Evolutionary conservation across 1,139 yeast genomes (phyloP), one percentile per base, ranked within the genome.

Genomic region (Scheffersomyces titani): DNA sequence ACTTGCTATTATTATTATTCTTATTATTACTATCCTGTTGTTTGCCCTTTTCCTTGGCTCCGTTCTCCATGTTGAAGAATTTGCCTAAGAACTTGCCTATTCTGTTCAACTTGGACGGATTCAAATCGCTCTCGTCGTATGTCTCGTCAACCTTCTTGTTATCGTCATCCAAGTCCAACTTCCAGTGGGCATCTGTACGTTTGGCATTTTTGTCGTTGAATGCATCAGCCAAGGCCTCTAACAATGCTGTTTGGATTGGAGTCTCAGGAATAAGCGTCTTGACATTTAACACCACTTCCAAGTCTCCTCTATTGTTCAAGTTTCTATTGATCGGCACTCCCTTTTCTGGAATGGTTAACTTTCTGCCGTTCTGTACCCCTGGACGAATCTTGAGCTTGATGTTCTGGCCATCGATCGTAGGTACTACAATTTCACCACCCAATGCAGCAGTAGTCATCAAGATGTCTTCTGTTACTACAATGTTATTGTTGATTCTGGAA

Each of bases 401-500:
- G 51, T 82, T 80, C 48, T 85, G 86, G 5, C 91, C 92, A 62
- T 88, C 92, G 45, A 94, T 83, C 0, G 98, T 93, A 47, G 98
- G 98, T 16, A 94, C 86, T 51, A 89, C 85, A 36, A 94, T 83
- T 54, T 86, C 87, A 45, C 99, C 99, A 57, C 99, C 99, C 52
- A 94, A 79, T 0, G 97, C 94, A 2, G 99, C 99, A 0, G 99
- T 94, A 1, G 99, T 94, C 87, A 92, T 90, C 52, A 96, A 89
- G 55, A 94, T 86, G 51, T 85, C 85, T 54, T 88, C 86, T 46
- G 81, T 78, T 66, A 86, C 82, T 57, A 89, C 72, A 60, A 94
- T 81, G 66, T 89, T 86, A 58, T 83, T 79, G 50, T 89, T 89
- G 46, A 78, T 79, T 54, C 97, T 83, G 52, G 80, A 77, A 73